Percentiles rank a stretch among this genome's conserved stretches.
Conservation (phyloP, 441 rosid genomes). For the Dalechampia spathulata region DNA sequence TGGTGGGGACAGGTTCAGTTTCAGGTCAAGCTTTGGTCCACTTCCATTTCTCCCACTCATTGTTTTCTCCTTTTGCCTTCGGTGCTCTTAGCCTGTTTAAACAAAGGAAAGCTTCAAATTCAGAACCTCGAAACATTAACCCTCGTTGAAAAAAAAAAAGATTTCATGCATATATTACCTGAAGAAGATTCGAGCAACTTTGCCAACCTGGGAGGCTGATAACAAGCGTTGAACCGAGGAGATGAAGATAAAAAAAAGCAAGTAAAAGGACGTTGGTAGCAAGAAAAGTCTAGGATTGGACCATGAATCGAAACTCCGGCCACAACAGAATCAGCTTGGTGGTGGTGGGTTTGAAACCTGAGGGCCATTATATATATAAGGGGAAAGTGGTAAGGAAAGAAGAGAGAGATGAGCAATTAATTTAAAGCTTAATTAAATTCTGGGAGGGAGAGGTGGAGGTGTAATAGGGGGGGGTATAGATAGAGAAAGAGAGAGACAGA, state of each 20-base stretch:
- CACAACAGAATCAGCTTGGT: conserved; percentile 17
- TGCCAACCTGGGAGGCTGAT: too few species aligned
- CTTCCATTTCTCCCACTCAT: conserved; percentile 63
- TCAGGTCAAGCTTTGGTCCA: conserved; percentile 68
- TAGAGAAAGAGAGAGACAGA: conserved; percentile 33
- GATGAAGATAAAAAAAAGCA: too few species aligned
- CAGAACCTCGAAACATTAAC: too few species aligned
- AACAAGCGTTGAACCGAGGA: too few species aligned
- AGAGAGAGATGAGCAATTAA: conserved; percentile 38
- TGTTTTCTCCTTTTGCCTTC: too few species aligned
- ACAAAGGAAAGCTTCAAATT: too few species aligned
- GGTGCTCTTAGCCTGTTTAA: too few species aligned
- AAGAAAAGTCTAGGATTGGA: conserved; percentile 16
- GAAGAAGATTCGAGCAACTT: too few species aligned
- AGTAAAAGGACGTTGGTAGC: background rate
- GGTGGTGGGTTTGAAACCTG: conserved; percentile 30
- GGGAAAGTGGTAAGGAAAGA: conserved; percentile 14
- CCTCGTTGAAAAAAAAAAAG: too few species aligned
- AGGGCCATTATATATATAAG: conserved; percentile 39
- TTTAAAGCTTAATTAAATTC: conserved; percentile 77
- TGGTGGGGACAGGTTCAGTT: conserved; percentile 85
- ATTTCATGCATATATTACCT: too few species aligned
- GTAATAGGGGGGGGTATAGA: conserved; percentile 27
- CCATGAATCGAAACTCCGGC: background rate
- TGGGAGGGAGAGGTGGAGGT: conserved; percentile 43